Evolutionary conservation across 2,329 filamentous ascomycete genomes (phyloP).

Genomic region (Cladosporium colombiae): DNA sequence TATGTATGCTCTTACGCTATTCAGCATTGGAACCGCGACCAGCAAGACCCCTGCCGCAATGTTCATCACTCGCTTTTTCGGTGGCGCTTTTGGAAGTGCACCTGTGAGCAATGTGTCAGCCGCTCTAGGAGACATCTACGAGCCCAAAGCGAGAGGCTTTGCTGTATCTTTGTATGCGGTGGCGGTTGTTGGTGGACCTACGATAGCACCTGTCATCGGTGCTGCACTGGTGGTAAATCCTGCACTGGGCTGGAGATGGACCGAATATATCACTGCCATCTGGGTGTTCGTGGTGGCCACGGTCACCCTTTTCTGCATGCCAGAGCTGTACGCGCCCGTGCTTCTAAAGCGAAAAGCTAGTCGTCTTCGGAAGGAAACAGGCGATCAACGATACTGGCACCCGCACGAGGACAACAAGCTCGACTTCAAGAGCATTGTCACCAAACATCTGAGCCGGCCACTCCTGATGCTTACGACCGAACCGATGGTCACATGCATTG

Average conservation of each 20-base stretch:
- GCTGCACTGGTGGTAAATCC: slow-evolving; percentile 33
- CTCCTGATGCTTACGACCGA: slow-evolving; percentile 50
- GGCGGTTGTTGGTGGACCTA: slow-evolving; percentile 38
- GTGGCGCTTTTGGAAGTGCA: slow-evolving; percentile 43
- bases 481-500: slow-evolving; percentile 49
- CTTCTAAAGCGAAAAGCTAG: slow-evolving; percentile 51
- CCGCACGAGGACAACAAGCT: slow-evolving; percentile 49
- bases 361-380: slow-evolving; percentile 58
- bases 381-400: slow-evolving; percentile 46
- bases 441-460: slow-evolving; percentile 47
- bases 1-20: slow-evolving; percentile 41
- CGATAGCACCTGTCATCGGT: slow-evolving; percentile 43
- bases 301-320: slow-evolving; percentile 59
- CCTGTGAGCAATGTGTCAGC: slow-evolving; percentile 45
- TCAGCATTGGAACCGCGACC: slow-evolving; percentile 44
- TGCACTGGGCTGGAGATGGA: slow-evolving; percentile 45
- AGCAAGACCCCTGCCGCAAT: slow-evolving; percentile 35
- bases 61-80: slow-evolving; percentile 42
- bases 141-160: slow-evolving; percentile 36
- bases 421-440: slow-evolving; percentile 43
- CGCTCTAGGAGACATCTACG: slow-evolving; percentile 43
- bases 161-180: slow-evolving; percentile 39
- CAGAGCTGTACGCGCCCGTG: slow-evolving; percentile 50
- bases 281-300: slow-evolving; percentile 48
- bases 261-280: slow-evolving; percentile 47